Evolutionary conservation across 352 stramenopile genomes (phyloP).

Genomic region (Phytophthora idaei): DNA sequence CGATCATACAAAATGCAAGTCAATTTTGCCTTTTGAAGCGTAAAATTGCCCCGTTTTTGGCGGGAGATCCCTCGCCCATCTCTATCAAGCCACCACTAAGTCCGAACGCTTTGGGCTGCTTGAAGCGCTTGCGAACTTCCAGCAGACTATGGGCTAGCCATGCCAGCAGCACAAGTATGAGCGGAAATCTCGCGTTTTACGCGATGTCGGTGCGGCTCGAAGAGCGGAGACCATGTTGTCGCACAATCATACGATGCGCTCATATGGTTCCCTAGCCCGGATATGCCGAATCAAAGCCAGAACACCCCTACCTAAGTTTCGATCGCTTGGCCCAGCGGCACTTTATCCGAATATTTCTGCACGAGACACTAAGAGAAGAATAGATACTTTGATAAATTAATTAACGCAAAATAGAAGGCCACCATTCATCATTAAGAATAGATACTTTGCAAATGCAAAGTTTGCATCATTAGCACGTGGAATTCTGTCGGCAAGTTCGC

Average conservation of each 20-base stretch:
- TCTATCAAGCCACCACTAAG: constrained; percentile 10
- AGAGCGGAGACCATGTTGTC: constrained; percentile 14
- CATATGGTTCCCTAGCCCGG: constrained; percentile 22
- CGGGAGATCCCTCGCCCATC: constrained; percentile 27
- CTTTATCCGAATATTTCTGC: not conserved
- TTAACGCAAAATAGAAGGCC: no score
- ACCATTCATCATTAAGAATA: no score
- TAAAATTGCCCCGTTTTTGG: constrained; percentile 27
- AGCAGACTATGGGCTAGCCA: not conserved
- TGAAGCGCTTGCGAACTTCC: not conserved
- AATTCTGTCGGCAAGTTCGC: not conserved
- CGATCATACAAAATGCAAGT: constrained; percentile 27
- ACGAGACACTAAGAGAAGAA: constrained; percentile 1
- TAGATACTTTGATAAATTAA: not conserved
- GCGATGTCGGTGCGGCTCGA: not conserved
- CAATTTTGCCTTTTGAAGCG: constrained; percentile 11
- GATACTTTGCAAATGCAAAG: no score
- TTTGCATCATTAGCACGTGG: not conserved
- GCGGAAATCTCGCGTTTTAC: not conserved
- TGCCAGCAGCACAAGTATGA: not conserved
- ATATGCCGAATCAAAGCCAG: constrained; percentile 14
- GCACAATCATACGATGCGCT: constrained; percentile 18
- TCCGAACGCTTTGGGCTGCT: not conserved
- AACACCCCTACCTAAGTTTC: not conserved
- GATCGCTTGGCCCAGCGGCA: constrained; percentile 1